Percentiles rank a stretch among this genome's conserved stretches.
Evolutionary conservation across 75 land plant genomes (phyloP).

Genomic region (Chamaecyparis obtusa): DNA sequence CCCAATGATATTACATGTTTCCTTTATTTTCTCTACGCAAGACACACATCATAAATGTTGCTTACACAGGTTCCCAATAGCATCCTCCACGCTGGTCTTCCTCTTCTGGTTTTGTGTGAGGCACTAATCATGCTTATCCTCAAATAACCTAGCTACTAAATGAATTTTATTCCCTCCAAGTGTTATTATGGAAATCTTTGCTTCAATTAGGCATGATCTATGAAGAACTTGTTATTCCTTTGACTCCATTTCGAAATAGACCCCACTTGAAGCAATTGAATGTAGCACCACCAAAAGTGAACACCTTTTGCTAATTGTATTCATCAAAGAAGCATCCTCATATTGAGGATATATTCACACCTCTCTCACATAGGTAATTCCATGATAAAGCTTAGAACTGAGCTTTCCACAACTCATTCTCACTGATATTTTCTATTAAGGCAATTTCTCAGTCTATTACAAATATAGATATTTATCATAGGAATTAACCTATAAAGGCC

Average conservation of each 20-base stretch:
- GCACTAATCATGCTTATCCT: slow-evolving; percentile 24
- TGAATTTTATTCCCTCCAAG: slow-evolving; percentile 71
- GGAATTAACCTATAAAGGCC: too few species aligned
- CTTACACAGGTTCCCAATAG: too few species aligned
- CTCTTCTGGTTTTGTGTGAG: too few species aligned
- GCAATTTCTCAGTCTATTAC: slow-evolving; percentile 9
- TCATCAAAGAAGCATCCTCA: slow-evolving; percentile 8
- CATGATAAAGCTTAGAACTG: slow-evolving; percentile 48
- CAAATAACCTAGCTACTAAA: slow-evolving; percentile 81
- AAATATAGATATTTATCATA: not conserved
- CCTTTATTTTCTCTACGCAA: too few species aligned
- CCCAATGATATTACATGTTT: too few species aligned
- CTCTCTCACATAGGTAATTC: slow-evolving; percentile 43
- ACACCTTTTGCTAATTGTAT: slow-evolving; percentile 65
- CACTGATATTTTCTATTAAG: not conserved
- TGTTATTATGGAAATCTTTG: slow-evolving; percentile 77
- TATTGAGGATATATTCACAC: slow-evolving; percentile 39
- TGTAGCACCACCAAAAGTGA: slow-evolving; percentile 88
- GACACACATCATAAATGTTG: too few species aligned
- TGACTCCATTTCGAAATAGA: slow-evolving; percentile 77
- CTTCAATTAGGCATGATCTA: slow-evolving; percentile 47
- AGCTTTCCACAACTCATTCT: slow-evolving; percentile 21
- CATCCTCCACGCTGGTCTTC: too few species aligned
- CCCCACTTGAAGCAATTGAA: slow-evolving; percentile 54
- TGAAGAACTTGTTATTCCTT: slow-evolving; percentile 34